A percentile compares a stretch with the other conserved stretches of the same genome.
These are phyloP conservation scores for Cytospora piceicola DNA, from an alignment of 2,329 filamentous ascomycete species.

Conservation along the genomic window DNA sequence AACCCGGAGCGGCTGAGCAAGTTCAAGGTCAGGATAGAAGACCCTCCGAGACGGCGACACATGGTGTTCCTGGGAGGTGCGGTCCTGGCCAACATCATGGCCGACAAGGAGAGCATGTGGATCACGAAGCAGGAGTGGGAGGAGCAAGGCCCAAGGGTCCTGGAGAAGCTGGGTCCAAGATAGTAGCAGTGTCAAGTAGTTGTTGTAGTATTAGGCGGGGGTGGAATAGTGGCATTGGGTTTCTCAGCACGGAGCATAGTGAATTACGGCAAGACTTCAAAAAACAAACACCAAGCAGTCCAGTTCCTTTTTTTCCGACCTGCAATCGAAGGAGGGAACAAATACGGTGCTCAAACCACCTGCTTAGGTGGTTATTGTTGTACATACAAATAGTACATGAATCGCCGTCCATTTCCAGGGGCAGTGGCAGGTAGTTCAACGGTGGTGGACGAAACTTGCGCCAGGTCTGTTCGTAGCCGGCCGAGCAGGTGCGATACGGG, in stretches of 20 bases:
- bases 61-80: constrained; percentile 99
- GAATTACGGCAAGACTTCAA: constrained; percentile 4
- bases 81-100: constrained; percentile 97
- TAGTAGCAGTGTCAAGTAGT: constrained; percentile 44
- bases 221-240: constrained; percentile 24
- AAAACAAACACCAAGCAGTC: constrained; percentile 14
- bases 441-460: no score
- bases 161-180: constrained; percentile 93
- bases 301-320: not conserved
- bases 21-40: constrained; percentile 99
- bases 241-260: constrained; percentile 16
- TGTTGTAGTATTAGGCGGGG: not conserved
- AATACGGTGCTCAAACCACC: no score
- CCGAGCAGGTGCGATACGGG: no score
- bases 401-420: no score
- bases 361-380: no score
- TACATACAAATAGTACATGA: no score
- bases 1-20: constrained; percentile 95
- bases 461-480: no score
- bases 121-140: constrained; percentile 96
- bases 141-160: constrained; percentile 80
- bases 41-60: constrained; percentile 91
- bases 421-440: no score
- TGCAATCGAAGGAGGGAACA: no score
- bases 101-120: constrained; percentile 99